Percentiles rank a stretch among this genome's conserved stretches.
phyloP scores from a whole-genome alignment of 192 early-diverging fungal genomes.

The Lobosporangium transversale region DNA sequence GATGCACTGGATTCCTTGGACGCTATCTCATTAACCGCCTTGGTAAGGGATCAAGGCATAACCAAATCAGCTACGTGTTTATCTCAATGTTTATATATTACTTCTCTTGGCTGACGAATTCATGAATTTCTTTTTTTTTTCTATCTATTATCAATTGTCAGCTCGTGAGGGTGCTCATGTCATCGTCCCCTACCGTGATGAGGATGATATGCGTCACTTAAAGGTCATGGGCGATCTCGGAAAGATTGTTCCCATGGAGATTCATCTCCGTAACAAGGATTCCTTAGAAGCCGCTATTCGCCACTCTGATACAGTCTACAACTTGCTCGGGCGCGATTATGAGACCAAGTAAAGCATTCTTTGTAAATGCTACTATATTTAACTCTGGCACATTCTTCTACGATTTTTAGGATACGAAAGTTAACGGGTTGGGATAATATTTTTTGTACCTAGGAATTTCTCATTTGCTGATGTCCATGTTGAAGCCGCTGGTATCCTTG shows the following conservation, averaged over 20 bases:
- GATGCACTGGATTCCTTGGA: conserved; percentile 95
- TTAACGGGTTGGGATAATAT: no score
- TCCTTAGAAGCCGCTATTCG: conserved; percentile 85
- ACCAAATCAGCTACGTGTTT: no score
- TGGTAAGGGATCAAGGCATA: conserved; percentile 57
- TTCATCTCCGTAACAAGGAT: conserved; percentile 89
- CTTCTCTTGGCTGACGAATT: no score
- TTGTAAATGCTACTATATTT: conserved; percentile 19
- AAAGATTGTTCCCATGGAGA: conserved; percentile 90
- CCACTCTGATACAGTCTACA: conserved; percentile 96
- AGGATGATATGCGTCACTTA: conserved; percentile 87
- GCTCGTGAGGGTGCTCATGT: conserved; percentile 91
- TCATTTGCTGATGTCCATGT: conserved; percentile 85
- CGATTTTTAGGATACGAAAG: no score
- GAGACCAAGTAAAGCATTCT: conserved; percentile 93
- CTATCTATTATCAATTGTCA: conserved; percentile 50
- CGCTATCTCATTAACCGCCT: conserved; percentile 94
- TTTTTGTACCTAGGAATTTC: conserved; percentile 88
- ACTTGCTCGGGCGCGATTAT: conserved; percentile 92
- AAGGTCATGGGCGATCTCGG: conserved; percentile 96
- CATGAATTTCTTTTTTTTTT: no score
- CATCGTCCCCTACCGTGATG: conserved; percentile 88
- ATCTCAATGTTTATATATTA: no score
- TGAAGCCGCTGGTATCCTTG: conserved; percentile 83
- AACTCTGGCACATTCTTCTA: no score